Percentiles rank a stretch among this genome's conserved stretches.
These are phyloP conservation scores for Aspergillus saccharolyticus DNA, from an alignment of 495 filamentous ascomycete species.

Conservation along the genomic window DNA sequence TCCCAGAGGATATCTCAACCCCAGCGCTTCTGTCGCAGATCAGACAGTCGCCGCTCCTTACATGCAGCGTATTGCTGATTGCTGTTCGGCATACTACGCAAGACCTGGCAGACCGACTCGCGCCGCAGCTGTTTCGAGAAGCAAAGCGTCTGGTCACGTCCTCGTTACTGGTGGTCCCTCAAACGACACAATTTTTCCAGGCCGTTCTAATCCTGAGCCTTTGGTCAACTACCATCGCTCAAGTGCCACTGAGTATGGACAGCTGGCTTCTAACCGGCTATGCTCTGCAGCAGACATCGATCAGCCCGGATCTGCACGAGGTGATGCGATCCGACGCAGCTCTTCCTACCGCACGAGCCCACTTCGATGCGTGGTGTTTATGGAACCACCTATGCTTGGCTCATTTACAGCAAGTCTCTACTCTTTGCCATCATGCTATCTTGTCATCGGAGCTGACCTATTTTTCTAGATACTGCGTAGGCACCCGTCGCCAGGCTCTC, in stretches of 20 bases:
- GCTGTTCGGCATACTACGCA: conserved; percentile 41
- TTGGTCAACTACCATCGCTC: conserved; percentile 47
- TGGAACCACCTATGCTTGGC: conserved; percentile 47
- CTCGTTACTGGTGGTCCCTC: conserved; percentile 32
- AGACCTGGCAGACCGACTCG: conserved; percentile 30
- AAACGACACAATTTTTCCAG: conserved; percentile 44
- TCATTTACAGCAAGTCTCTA: conserved; percentile 29
- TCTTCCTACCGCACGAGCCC: conserved; percentile 3
- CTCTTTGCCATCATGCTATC: no score
- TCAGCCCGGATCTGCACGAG: not conserved
- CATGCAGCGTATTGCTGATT: conserved; percentile 40
- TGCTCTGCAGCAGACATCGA: conserved; percentile 36
- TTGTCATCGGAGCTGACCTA: no score
- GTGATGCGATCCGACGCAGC: no score
- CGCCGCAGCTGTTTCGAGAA: conserved; percentile 35
- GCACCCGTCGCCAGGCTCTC: conserved; percentile 37
- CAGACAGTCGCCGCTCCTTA: conserved; percentile 34
- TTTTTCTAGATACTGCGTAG: conserved; percentile 34
- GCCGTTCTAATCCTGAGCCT: conserved; percentile 37
- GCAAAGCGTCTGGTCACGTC: conserved; percentile 31
- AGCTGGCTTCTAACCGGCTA: conserved; percentile 45
- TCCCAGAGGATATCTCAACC: conserved; percentile 25
- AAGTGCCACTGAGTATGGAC: conserved; percentile 43
- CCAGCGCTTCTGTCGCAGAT: conserved; percentile 23
- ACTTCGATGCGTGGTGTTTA: conserved; percentile 30